phyloP scores from a whole-genome alignment of 495 filamentous ascomycete species.

The Podospora didyma region DNA sequence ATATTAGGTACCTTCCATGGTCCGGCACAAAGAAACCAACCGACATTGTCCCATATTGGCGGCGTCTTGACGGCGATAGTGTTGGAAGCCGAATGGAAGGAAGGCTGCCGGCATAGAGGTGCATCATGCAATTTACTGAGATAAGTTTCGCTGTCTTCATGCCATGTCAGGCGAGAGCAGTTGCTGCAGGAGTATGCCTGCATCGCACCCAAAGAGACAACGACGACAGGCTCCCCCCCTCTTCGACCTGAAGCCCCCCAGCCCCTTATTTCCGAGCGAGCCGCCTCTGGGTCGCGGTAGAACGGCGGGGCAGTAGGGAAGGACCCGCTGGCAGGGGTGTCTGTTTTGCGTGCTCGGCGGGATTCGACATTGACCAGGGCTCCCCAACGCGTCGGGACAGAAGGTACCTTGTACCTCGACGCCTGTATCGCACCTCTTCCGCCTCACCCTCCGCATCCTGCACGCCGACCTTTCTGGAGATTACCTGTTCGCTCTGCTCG shows the following conservation, averaged over 20 bases:
- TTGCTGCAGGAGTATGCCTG: too few relatives aligned
- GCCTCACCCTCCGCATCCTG: not conserved
- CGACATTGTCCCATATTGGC: not conserved
- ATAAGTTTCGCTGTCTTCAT: too few relatives aligned
- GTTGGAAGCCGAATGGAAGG: not conserved
- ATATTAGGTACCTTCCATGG: not conserved
- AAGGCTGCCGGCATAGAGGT: not conserved
- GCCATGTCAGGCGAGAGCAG: too few relatives aligned
- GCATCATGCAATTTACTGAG: not conserved
- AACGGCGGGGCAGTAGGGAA: slow-evolving; percentile 4
- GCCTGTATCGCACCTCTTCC: not conserved
- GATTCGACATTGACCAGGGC: slow-evolving; percentile 26
- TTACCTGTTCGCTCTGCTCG: not conserved
- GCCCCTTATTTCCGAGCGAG: not conserved
- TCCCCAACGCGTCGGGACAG: slow-evolving; percentile 31
- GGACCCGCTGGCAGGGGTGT: slow-evolving; percentile 17
- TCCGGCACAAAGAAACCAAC: not conserved
- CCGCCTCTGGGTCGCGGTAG: not conserved
- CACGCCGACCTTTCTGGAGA: not conserved
- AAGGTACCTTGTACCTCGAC: slow-evolving; percentile 3
- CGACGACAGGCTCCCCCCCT: too few relatives aligned
- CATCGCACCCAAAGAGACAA: too few relatives aligned
- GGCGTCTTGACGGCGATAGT: not conserved
- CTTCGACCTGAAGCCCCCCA: not conserved
- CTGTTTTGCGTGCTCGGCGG: slow-evolving; percentile 24